A percentile compares a stretch with the other conserved stretches of the same genome.
These are phyloP conservation scores for Eucalyptus cloeziana DNA, from an alignment of 345 rosid species.

Conservation along the genomic window DNA sequence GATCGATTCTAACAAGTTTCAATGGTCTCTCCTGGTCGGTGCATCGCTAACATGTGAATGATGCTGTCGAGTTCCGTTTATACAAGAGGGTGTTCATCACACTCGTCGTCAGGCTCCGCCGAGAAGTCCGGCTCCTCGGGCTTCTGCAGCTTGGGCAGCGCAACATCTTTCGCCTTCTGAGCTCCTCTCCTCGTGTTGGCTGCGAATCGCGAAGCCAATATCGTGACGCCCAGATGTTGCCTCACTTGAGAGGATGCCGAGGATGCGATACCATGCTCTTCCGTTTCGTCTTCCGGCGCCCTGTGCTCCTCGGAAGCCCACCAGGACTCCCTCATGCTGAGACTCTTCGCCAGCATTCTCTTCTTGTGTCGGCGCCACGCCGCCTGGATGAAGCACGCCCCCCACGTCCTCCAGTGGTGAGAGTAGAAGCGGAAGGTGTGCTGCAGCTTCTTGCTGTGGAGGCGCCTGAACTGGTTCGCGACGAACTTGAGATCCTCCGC, in stretches of 20 bases:
- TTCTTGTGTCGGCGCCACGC: slow-evolving; percentile 29
- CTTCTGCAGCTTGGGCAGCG: slow-evolving; percentile 42
- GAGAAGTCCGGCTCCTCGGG: slow-evolving; percentile 90
- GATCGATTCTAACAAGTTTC: neutral
- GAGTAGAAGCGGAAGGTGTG: slow-evolving; percentile 47
- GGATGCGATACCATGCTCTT: neutral
- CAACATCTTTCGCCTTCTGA: slow-evolving; percentile 38
- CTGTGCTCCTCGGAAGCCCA: neutral
- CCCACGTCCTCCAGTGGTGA: slow-evolving; percentile 47
- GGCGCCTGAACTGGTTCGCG: slow-evolving; percentile 41
- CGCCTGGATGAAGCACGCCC: slow-evolving; percentile 38
- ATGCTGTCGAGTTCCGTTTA: neutral
- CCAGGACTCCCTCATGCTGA: slow-evolving; percentile 15
- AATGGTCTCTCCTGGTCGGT: neutral
- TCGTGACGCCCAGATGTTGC: slow-evolving; percentile 37
- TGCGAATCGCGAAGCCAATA: slow-evolving; percentile 63
- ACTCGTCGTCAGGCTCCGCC: slow-evolving; percentile 32
- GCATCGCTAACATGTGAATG: neutral
- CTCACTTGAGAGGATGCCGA: slow-evolving; percentile 8
- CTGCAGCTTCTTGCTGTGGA: slow-evolving; percentile 44
- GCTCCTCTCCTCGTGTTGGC: slow-evolving; percentile 59
- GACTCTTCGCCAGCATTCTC: slow-evolving; percentile 19
- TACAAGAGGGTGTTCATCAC: neutral
- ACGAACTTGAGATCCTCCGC: slow-evolving; percentile 45
- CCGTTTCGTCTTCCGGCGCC: neutral